Evolutionary conservation across 805 yeast genomes (phyloP).

Genomic region (Hanseniaspora occidentalis): DNA sequence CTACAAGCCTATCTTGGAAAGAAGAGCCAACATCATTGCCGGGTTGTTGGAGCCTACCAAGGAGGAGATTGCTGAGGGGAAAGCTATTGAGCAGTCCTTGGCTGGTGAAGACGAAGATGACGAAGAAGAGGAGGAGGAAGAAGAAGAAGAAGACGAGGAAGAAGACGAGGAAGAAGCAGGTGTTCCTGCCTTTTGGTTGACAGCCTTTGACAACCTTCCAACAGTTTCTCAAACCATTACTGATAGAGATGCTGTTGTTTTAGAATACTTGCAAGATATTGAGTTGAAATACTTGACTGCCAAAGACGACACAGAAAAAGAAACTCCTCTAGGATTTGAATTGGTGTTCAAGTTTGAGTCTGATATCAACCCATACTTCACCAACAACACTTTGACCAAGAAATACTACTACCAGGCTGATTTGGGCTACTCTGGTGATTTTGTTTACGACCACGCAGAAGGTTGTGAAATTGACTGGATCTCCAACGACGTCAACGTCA

Average conservation of each 20-base stretch:
- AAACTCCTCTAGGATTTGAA: slow-evolving; percentile 65
- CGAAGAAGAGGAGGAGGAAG: slow-evolving; percentile 30
- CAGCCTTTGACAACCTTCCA: slow-evolving; percentile 80
- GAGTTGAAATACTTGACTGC: slow-evolving; percentile 60
- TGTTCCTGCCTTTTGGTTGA: slow-evolving; percentile 92
- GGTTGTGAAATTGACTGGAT: slow-evolving; percentile 81
- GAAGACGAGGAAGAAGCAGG: slow-evolving; percentile 44
- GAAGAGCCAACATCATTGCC: slow-evolving; percentile 56
- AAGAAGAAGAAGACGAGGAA: slow-evolving; percentile 32
- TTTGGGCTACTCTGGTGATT: slow-evolving; percentile 89
- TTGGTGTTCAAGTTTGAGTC: slow-evolving; percentile 67
- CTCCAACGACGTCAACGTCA: slow-evolving; percentile 68
- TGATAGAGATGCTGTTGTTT: slow-evolving; percentile 80
- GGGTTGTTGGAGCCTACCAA: slow-evolving; percentile 70
- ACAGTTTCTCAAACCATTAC: slow-evolving; percentile 74
- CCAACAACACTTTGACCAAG: slow-evolving; percentile 61
- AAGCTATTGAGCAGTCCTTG: slow-evolving; percentile 48
- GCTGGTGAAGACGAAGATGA: slow-evolving; percentile 31
- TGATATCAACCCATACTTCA: slow-evolving; percentile 56
- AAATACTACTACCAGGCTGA: slow-evolving; percentile 90
- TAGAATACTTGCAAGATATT: slow-evolving; percentile 55
- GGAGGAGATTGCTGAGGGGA: slow-evolving; percentile 72
- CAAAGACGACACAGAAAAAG: slow-evolving; percentile 16
- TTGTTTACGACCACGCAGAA: slow-evolving; percentile 93
- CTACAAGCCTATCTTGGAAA: slow-evolving; percentile 53